These are phyloP conservation scores for Adansonia madagascariensis DNA, from an alignment of 441 rosid genomes.

Conservation along the genomic window DNA sequence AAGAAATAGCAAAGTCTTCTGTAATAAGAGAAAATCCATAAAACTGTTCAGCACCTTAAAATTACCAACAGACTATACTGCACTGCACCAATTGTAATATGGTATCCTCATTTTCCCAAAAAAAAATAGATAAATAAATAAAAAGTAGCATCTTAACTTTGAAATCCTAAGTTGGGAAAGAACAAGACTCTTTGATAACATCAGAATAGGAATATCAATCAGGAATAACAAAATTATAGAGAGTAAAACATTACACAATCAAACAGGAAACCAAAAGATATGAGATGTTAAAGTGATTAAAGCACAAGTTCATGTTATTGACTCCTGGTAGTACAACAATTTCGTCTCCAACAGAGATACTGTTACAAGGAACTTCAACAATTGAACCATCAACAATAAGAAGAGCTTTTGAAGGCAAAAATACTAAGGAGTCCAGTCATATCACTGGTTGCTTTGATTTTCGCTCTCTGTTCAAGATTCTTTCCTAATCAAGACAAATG, in stretches of 20 bases:
- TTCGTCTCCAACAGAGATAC: conserved; percentile 84
- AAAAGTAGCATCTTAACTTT: neutral
- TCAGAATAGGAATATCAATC: neutral
- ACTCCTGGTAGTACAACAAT: conserved; percentile 91
- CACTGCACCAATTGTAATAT: conserved; percentile 18
- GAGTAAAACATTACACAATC: neutral
- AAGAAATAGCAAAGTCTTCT: conserved; percentile 22
- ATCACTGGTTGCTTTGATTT: conserved; percentile 94
- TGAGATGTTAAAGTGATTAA: conserved; percentile 33
- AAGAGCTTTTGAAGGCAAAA: conserved; percentile 91
- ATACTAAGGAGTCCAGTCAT: conserved; percentile 90
- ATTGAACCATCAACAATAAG: conserved; percentile 68
- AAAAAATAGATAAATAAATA: neutral
- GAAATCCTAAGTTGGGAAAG: conserved; percentile 17
- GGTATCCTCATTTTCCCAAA: neutral
- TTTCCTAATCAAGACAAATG: conserved; percentile 94
- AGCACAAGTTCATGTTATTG: conserved; percentile 42
- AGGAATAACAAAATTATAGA: neutral
- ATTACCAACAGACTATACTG: neutral
- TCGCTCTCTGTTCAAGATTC: conserved; percentile 97
- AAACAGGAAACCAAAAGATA: conserved; percentile 23
- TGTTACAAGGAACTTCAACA: conserved; percentile 84
- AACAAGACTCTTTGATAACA: conserved; percentile 7
- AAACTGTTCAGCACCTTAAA: neutral
- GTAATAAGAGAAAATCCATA: conserved; percentile 21